Evolutionary conservation across 73 alveolate genomes (phyloP).

Genomic region (Symbiodinium natans): DNA sequence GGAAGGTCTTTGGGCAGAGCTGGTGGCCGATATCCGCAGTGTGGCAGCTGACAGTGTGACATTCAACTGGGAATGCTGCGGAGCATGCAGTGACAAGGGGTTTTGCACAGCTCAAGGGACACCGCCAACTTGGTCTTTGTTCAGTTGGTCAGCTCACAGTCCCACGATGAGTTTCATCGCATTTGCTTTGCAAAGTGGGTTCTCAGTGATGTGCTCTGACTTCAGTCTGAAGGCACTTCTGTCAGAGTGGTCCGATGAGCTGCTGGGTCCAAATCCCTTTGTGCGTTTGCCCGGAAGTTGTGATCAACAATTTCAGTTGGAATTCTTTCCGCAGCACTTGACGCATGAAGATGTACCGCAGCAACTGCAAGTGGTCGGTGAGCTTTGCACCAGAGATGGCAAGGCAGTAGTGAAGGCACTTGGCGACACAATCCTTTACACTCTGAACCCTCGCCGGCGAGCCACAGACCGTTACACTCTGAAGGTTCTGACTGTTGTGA

Average conservation of each 20-base stretch:
- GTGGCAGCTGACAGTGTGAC: conserved; percentile 77
- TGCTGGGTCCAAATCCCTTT: conserved; percentile 75
- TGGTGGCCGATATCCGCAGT: conserved; percentile 42
- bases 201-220: conserved; percentile 80
- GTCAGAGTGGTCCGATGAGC: conserved; percentile 62
- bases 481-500: conserved; percentile 42
- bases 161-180: conserved; percentile 16
- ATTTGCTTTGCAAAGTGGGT: conserved; percentile 35
- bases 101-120: background rate
- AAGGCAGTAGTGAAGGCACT: conserved; percentile 41
- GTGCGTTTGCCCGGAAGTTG: background rate
- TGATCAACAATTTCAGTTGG: conserved; percentile 28
- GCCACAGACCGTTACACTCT: conserved; percentile 11
- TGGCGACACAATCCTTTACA: conserved; percentile 49
- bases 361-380: conserved; percentile 70
- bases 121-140: background rate
- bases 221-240: conserved; percentile 40
- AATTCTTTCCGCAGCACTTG: conserved; percentile 60
- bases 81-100: conserved; percentile 5
- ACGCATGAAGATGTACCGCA: conserved; percentile 59
- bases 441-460: background rate
- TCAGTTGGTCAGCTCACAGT: background rate
- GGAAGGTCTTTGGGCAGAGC: background rate
- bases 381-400: conserved; percentile 53
- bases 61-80: conserved; percentile 78